Evolutionary conservation across 2,329 filamentous ascomycete species (phyloP).

Genomic region (Neofusicoccum parvum): DNA sequence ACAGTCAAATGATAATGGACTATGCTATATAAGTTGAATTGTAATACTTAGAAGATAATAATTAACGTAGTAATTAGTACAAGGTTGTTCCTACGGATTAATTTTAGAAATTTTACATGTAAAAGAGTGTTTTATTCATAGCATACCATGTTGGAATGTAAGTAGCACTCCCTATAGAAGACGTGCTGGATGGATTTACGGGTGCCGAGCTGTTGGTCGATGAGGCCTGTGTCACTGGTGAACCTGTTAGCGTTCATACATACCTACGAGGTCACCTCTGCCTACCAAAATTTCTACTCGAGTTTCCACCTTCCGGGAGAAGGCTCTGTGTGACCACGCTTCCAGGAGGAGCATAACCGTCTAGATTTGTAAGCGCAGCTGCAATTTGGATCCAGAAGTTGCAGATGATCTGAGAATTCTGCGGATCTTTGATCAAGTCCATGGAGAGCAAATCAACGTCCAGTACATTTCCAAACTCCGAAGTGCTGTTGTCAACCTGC

Average conservation of each 20-base stretch:
- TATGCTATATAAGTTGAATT: too few species aligned
- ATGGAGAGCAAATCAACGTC: background rate
- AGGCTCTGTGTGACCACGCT: background rate
- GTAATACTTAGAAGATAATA: too few species aligned
- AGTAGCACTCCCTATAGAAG: background rate
- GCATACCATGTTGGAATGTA: background rate
- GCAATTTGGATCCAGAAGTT: slow-evolving; percentile 11
- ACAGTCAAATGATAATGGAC: too few species aligned
- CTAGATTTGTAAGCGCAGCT: background rate
- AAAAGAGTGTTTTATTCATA: too few species aligned
- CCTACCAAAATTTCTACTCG: slow-evolving; percentile 6
- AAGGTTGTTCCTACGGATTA: too few species aligned
- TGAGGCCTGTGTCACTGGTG: background rate
- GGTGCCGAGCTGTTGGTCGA: background rate
- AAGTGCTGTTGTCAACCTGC: background rate
- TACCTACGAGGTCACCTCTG: rapidly evolving
- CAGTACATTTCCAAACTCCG: slow-evolving; percentile 1
- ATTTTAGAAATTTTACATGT: too few species aligned
- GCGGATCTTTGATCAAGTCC: background rate
- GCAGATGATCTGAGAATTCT: background rate
- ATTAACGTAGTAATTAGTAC: too few species aligned
- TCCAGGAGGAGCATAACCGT: background rate
- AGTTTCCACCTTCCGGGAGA: background rate
- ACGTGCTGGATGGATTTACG: background rate
- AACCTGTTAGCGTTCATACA: background rate